Base-by-base conservation (phyloP, 2,329 filamentous ascomycete species). In the Microsporum canis region DNA sequence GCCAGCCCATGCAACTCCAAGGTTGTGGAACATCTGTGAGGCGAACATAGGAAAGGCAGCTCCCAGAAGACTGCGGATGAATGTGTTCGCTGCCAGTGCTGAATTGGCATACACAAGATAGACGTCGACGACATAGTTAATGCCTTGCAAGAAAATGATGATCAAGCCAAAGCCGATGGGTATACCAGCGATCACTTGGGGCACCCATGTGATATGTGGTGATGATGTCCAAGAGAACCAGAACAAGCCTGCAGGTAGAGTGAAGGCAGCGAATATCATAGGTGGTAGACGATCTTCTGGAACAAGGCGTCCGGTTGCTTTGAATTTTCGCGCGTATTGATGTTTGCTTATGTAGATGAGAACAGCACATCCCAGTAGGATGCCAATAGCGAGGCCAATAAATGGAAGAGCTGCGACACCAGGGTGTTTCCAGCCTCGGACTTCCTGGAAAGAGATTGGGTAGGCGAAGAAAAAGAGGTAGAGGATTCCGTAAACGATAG, bases 31-130 rank as follows among this genome's bases (percentile, higher is more conserved):
- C 72, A 76, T 74, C 55, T 71, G 67, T 12, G 65, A 64, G 3
- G 71, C 87, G 71, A 91, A 91, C 1, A 91, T 76, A 12, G 88
- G 88, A 66, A 91, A 91, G 2, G 84, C 82, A 59, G 89, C 89
- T 63, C 87, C 91, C 77, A 95, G 94, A 23, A 81, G 79, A 65
- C 86, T 90, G 59, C 91, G 82, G 61, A 88, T 82, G 71, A 94
- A 89, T 55, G 86, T 87, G 69, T 95, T 94, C 51, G 90, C 89
- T 10, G 91, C 89, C 72, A 96, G 79, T 3, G 90, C 89, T 62
- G 76, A 78, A 12, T 77, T 77, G 17, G 77, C 76, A 67, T 76
- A 78, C 17, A 75, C 68, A 2, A 77, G 76, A 68, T 77, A 79
- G 12, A 76, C 77, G 68, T 86, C 83, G 8, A 92, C 89, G 65